A percentile compares a stretch with the other conserved stretches of the same genome.
Evolutionary conservation across 208 protist genomes (phyloP).

Genomic region (Acanthamoeba royreba): DNA sequence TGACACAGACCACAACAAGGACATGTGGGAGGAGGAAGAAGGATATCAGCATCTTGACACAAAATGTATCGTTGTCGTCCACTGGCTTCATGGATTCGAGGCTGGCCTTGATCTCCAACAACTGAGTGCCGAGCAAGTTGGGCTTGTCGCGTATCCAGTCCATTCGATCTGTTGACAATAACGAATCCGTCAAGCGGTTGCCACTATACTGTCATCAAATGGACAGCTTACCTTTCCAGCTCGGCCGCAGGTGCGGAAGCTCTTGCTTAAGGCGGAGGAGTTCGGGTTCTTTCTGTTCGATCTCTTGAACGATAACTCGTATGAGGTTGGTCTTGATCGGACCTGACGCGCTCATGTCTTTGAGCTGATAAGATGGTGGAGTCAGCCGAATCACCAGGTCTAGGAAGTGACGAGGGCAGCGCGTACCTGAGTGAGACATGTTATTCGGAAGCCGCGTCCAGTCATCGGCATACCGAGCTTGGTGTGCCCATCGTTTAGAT

Average conservation of each 20-base stretch:
- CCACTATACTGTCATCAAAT: no score
- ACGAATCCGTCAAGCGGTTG: not conserved
- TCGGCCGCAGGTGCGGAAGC: not conserved
- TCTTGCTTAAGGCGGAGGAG: not conserved
- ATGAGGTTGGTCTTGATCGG: not conserved
- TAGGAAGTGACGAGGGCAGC: no score
- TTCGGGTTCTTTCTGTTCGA: not conserved
- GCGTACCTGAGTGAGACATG: not conserved
- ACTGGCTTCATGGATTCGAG: not conserved
- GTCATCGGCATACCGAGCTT: not conserved
- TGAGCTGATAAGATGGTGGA: no score
- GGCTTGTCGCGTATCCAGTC: not conserved
- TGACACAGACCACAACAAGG: not conserved
- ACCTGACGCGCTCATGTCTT: not conserved
- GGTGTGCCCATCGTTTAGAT: not conserved
- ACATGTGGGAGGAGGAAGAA: not conserved
- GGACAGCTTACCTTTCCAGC: not conserved
- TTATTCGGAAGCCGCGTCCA: not conserved
- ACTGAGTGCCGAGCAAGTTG: not conserved
- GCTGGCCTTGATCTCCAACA: not conserved
- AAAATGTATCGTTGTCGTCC: not conserved
- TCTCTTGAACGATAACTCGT: not conserved
- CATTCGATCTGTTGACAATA: not conserved
- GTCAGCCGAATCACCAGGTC: no score
- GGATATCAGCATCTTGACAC: not conserved